phyloP scores from a whole-genome alignment of 768 basidiomycete species.

The Gymnopilus junonius region DNA sequence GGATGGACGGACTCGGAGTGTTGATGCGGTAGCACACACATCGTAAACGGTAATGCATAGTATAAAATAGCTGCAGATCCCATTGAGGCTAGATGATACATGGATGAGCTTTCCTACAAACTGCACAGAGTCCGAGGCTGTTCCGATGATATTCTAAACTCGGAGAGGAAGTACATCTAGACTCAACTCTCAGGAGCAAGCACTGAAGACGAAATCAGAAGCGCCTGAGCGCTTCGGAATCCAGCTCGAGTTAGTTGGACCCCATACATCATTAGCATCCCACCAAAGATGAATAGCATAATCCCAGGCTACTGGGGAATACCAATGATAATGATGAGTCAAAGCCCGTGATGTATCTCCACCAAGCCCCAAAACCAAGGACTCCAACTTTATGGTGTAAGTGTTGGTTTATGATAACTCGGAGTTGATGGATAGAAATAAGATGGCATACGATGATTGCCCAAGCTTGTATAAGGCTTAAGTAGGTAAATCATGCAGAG shows the following conservation, averaged over 20 bases:
- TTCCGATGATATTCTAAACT: too few species aligned
- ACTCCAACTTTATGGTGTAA: not conserved
- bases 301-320: not conserved
- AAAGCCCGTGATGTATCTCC: not conserved
- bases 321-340: not conserved
- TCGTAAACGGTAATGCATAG: too few species aligned
- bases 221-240: not conserved
- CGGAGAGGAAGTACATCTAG: too few species aligned
- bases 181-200: too few species aligned
- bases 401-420: not conserved
- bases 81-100: too few species aligned
- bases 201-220: too few species aligned
- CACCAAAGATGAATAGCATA: not conserved
- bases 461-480: not conserved
- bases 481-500: not conserved
- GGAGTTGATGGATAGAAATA: not conserved
- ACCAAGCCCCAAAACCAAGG: not conserved
- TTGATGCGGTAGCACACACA: too few species aligned
- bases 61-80: too few species aligned
- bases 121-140: too few species aligned
- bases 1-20: too few species aligned
- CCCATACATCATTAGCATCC: not conserved
- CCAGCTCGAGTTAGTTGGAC: not conserved
- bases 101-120: too few species aligned
- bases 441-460: not conserved